Base-by-base conservation (phyloP, 2,329 filamentous ascomycete genomes). In the Venturia carpophila region DNA sequence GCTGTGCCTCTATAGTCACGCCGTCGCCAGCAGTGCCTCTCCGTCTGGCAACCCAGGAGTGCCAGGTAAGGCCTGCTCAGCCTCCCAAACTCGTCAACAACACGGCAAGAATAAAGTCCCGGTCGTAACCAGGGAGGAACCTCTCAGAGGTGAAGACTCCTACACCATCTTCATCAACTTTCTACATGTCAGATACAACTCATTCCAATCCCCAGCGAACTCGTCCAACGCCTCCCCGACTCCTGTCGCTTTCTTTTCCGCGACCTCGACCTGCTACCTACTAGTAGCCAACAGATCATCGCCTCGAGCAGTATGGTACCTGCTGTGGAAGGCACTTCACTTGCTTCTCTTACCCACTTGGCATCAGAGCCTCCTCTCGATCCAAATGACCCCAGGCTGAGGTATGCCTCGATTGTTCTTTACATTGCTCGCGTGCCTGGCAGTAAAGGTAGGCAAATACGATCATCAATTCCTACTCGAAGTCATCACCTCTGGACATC, bases 341-440 rank as follows among this genome's bases (percentile, higher is more conserved):
- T 97, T 56, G 89, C 89, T 64, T 82, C 86, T 64, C 83, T 99
- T 68, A 94, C 91, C 69, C 79, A 84, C 52, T 84, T 97, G 68
- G 93, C 94, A 68, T 84, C 89, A 63, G 91, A 96, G 71, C 94
- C 93, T 52, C 93, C 94, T 60, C 91, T 91, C 62, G 84, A 88
- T 71, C 90, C 90, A 72, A 84, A 87, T 68, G 85, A 91, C 62
- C 86, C 91, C 4, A 58, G 52, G 52, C 17, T 58, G 52, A 58
- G 30, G 37, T 58, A 58, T 37, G 52, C 52, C 52, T 58, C 52
- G 27, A 76, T 97, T 62, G 86, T 87, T 2, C 83, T 99, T 49
- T 99, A 99, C 77, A 95, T 99, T 69, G 91, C 93, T 43, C 83
- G 93, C 69, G 93, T 99, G 0, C 94, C 94, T 0, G 93, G 93